These are phyloP conservation scores for Hordeum pubiflorum DNA, from an alignment of 202 grass and related monocot genomes.

Conservation along the genomic window DNA sequence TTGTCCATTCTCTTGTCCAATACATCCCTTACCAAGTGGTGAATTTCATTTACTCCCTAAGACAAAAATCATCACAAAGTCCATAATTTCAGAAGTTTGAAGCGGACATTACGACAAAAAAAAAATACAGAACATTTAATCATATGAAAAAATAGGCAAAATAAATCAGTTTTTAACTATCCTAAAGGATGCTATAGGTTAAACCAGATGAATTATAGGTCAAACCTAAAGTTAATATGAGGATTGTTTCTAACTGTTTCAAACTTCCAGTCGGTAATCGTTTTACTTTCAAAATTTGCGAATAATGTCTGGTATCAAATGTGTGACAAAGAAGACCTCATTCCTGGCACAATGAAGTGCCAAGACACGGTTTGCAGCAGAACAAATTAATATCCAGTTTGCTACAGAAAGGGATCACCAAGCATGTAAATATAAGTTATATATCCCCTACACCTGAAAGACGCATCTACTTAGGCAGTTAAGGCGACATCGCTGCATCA, in stretches of 20 bases:
- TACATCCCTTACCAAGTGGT: conserved; percentile 5
- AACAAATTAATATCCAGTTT: background rate
- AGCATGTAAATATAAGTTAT: background rate
- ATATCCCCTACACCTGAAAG: background rate
- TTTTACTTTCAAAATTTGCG: background rate
- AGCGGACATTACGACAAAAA: background rate
- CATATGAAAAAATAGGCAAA: background rate
- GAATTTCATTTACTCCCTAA: background rate
- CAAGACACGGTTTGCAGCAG: background rate
- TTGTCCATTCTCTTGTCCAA: conserved; percentile 29
- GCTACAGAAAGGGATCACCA: background rate
- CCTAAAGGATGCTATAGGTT: background rate
- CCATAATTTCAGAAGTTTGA: background rate
- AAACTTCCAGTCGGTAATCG: background rate
- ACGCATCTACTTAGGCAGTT: background rate
- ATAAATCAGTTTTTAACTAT: background rate
- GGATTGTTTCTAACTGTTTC: background rate
- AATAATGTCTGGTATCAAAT: background rate
- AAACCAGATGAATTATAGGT: background rate
- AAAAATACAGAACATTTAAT: background rate
- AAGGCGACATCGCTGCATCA: background rate
- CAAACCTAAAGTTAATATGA: background rate
- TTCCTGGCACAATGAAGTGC: background rate
- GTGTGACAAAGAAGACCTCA: background rate
- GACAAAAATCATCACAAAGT: background rate